Evolutionary conservation across 768 basidiomycete genomes (phyloP), one percentile per base, ranked within the genome.

Genomic region (Chalciporus chontae): DNA sequence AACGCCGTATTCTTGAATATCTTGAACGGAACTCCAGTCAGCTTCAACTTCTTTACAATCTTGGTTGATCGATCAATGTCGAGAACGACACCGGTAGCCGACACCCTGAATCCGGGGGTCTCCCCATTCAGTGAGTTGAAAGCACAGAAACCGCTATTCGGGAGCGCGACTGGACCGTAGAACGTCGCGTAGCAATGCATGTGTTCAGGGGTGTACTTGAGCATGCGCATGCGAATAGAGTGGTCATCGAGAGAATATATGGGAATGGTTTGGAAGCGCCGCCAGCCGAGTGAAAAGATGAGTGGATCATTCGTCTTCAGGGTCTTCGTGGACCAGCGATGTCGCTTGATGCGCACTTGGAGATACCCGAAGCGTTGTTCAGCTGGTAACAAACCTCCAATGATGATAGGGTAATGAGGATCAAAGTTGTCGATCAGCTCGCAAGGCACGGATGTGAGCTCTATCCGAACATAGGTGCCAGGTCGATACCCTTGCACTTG

Each of bases 1-100:
- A 98, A 99, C 3, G 93, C 96, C 11, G 96, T 99, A 70, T 99
- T 99, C 74, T 97, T 98, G 79, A 88, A 99, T 52, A 98, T 93
- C 77, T 98, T 98, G 73, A 85, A 92, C 21, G 95, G 96, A 27
- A 84, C 79, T 26, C 96, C 96, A 1, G 93, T 98, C 52, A 99
- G 73, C 76, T 98, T 99, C 57, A 99, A 70, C 72, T 98, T 99
- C 77, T 99, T 99, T 56, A 98, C 94, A 50, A 99, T 98, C 75
- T 90, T 91, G 48, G 85, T 82, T 39, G 93, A 89, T 36, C 86
- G 84, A 64, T 97, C 93, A 50, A 96, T 81, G 68, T 98, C 92
- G 29, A 98, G 76, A 14, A 99, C 89, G 8, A 97, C 93, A 1
- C 96, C 96, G 0, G 93, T 95, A 3, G 95, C 96, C 18, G 87